Conservation (phyloP, 257 asterid species). For the Misopates orontium region DNA sequence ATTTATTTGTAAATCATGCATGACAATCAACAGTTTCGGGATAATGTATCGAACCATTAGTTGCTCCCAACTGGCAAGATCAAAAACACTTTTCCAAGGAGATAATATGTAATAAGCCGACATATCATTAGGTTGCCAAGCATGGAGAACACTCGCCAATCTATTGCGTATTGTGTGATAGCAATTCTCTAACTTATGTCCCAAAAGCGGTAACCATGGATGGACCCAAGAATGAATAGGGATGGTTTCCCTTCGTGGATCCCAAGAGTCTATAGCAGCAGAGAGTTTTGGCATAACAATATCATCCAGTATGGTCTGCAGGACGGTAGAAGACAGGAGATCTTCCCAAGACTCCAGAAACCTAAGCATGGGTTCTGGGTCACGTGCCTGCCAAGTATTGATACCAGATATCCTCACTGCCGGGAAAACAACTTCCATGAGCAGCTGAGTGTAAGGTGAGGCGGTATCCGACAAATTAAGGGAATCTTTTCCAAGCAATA, state of each 20-base stretch:
- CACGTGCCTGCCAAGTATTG: constrained; percentile 90
- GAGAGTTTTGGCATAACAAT: constrained; percentile 70
- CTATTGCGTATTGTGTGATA: constrained; percentile 74
- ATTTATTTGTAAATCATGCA: constrained; percentile 58
- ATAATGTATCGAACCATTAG: constrained; percentile 48
- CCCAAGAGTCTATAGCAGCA: constrained; percentile 88
- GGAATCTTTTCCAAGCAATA: constrained; percentile 60
- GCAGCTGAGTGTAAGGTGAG: constrained; percentile 76
- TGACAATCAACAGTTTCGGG: constrained; percentile 49
- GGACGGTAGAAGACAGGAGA: constrained; percentile 61
- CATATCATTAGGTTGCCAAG: constrained; percentile 89
- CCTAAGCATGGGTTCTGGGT: constrained; percentile 85
- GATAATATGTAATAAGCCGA: constrained; percentile 75
- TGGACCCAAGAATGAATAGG: constrained; percentile 93
- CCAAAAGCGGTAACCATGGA: constrained; percentile 86
- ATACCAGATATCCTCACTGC: constrained; percentile 94
- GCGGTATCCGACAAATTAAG: constrained; percentile 43
- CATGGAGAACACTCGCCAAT: constrained; percentile 82
- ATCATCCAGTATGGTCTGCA: constrained; percentile 60
- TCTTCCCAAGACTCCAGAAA: constrained; percentile 87
- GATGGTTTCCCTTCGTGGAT: constrained; percentile 81
- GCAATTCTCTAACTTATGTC: constrained; percentile 70
- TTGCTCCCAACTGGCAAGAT: constrained; percentile 86
- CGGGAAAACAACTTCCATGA: constrained; percentile 91
- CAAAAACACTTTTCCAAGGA: constrained; percentile 90